Conservation (phyloP, 2,329 filamentous ascomycete genomes). For the Juglanconis sp. region DNA sequence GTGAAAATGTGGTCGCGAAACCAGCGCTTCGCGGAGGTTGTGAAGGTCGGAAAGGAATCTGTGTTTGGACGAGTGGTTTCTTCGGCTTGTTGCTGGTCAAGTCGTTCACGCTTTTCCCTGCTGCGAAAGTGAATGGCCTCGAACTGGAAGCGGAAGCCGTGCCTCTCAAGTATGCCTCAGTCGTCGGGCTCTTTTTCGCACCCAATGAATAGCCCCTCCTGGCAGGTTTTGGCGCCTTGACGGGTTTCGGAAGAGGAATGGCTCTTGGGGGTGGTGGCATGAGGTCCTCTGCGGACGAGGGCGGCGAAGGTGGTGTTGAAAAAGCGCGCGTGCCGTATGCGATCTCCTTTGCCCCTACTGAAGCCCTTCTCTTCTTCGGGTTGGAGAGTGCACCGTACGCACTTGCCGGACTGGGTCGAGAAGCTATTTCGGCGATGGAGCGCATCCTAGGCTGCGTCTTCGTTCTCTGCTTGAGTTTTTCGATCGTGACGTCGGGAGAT, state of each 20-base stretch:
- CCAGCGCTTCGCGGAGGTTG: not conserved
- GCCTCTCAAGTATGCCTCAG: conserved; percentile 1
- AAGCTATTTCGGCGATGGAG: conserved; percentile 1
- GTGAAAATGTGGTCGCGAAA: conserved; percentile 4
- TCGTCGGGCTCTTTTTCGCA: conserved; percentile 2
- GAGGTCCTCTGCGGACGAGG: conserved; percentile 13
- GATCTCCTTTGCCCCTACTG: conserved; percentile 3
- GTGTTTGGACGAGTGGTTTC: conserved; percentile 15
- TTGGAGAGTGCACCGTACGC: conserved; percentile 8
- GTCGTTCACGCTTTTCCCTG: conserved; percentile 13
- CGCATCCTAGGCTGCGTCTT: conserved; percentile 1
- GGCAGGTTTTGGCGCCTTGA: conserved; percentile 9
- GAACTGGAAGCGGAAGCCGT: not conserved
- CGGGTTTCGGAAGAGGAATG: conserved; percentile 5
- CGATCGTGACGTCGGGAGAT: conserved; percentile 14
- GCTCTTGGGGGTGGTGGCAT: conserved; percentile 14
- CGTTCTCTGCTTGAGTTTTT: conserved; percentile 12
- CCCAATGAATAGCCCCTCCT: conserved; percentile 9
- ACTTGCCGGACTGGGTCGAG: not conserved
- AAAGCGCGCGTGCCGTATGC: conserved; percentile 11
- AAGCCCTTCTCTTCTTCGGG: conserved; percentile 13
- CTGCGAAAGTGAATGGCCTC: conserved; percentile 3
- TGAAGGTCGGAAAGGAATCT: conserved; percentile 18
- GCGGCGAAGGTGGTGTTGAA: conserved; percentile 18
- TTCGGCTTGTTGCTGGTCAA: conserved; percentile 8